phyloP scores from a whole-genome alignment of 805 yeast species.

The Brettanomyces sp. region DNA sequence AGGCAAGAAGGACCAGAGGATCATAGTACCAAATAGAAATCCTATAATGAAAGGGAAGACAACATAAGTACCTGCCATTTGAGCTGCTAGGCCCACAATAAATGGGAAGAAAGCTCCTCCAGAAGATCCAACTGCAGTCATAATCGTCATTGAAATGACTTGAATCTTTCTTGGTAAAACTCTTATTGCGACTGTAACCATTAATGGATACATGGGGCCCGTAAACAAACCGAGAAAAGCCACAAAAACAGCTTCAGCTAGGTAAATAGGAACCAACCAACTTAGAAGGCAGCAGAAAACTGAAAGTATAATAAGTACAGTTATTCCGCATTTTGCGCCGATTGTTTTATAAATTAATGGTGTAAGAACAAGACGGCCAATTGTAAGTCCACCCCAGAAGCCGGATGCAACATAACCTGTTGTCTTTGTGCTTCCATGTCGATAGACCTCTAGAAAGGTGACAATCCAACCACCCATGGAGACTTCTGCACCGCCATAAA shows the following conservation, averaged over 20 bases:
- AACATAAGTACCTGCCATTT: constrained; percentile 36
- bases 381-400: constrained; percentile 63
- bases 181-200: constrained; percentile 35
- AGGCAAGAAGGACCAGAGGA: constrained; percentile 35
- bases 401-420: constrained; percentile 62
- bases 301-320: constrained; percentile 26
- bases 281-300: constrained; percentile 31
- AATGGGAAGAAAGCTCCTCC: constrained; percentile 54
- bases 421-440: constrained; percentile 35
- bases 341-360: constrained; percentile 26
- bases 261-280: constrained; percentile 39
- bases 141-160: constrained; percentile 39
- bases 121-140: constrained; percentile 46
- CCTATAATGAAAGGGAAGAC: constrained; percentile 39
- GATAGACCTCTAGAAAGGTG: constrained; percentile 48
- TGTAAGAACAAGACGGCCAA: constrained; percentile 52
- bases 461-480: constrained; percentile 65
- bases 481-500: constrained; percentile 64
- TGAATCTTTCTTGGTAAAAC: constrained; percentile 44
- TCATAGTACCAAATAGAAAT: constrained; percentile 25
- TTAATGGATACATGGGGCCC: constrained; percentile 58
- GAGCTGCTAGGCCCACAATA: constrained; percentile 41
- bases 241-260: constrained; percentile 37
- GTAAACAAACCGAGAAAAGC: constrained; percentile 48
- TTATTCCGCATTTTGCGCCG: constrained; percentile 39